Evolutionary conservation across 2,329 filamentous ascomycete genomes (phyloP), one percentile per base, ranked within the genome.

Genomic region (Trichoderma afroharzianum): DNA sequence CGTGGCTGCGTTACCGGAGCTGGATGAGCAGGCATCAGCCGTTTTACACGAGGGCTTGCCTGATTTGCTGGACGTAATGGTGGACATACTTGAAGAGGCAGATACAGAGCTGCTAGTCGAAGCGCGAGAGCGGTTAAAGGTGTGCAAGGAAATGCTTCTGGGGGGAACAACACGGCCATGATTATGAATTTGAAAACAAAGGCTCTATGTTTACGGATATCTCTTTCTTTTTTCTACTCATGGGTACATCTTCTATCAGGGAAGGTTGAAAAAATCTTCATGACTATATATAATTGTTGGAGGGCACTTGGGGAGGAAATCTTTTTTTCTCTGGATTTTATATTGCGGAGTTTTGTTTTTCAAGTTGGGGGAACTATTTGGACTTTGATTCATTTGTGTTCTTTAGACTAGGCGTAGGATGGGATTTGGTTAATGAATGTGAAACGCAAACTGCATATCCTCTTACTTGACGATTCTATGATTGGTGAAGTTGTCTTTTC

Each of bases 21-120:
- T 97, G 73, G 87, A 90, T 26, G 88, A 91, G 66, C 88, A 88
- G 69, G 92, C 93, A 75, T 83, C 86, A 61, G 86, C 88, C 77
- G 90, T 90, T 28, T 85, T 94, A 67, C 93, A 91, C 6, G 83
- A 85, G 21, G 85, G 85, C 0, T 72, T 87, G 64, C 80, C 83
- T 1, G 84, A 84, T 28, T 68, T 87, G 63, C 76, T 87, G 26
- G 83, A 86, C 14, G 79, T 82, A 5, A 77, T 87, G 71, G 79
- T 80, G 53, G 75, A 75, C 2, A 82, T 86, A 4, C 76, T 86
- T n/a, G 78, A 79, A 8, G 83, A 85, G 70, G 82, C 84, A 3
- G 80, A 83, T 66, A 85, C 83, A 85, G 94, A 97, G 82, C 78
- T 97, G 59, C 81, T 97, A 73, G 88, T 92, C 62, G 94, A 97